A percentile compares a stretch with the other conserved stretches of the same genome.
These are phyloP conservation scores for Cyclanthera cordifolia DNA, from an alignment of 306 rosid species.

Conservation along the genomic window DNA sequence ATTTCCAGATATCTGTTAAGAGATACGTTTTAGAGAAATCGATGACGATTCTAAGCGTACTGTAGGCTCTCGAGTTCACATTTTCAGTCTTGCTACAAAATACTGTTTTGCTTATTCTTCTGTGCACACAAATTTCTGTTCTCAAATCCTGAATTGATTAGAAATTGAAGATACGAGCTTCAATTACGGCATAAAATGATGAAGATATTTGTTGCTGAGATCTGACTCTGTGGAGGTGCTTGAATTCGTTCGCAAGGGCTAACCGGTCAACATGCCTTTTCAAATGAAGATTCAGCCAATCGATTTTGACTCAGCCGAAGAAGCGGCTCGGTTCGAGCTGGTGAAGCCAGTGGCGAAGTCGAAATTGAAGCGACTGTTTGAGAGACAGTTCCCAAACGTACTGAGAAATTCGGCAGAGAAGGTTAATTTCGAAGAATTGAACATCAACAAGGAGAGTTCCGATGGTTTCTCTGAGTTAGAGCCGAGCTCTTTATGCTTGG, in stretches of 20 bases:
- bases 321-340: conserved; percentile 27
- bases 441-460: conserved; percentile 25
- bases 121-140: conserved; percentile 13
- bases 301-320: conserved; percentile 34
- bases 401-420: conserved; percentile 38
- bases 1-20: conserved; percentile 1
- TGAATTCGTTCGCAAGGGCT: neutral
- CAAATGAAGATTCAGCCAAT: conserved; percentile 79
- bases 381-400: conserved; percentile 57
- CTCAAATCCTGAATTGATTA: conserved; percentile 26
- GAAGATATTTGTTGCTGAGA: conserved; percentile 14
- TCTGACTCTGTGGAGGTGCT: conserved; percentile 1
- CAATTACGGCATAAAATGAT: conserved; percentile 22
- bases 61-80: conserved; percentile 10
- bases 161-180: conserved; percentile 19
- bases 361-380: conserved; percentile 59
- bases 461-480: conserved; percentile 36
- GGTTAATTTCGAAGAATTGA: conserved; percentile 26
- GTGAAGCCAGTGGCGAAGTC: conserved; percentile 64
- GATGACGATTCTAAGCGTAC: conserved; percentile 19
- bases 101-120: neutral
- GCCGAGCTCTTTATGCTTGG: conserved; percentile 62
- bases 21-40: conserved; percentile 14
- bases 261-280: conserved; percentile 33
- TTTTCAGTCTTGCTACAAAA: neutral